These are phyloP conservation scores for Torrubiellomyces zombiae DNA, from an alignment of 2,329 filamentous ascomycete species.

Conservation along the genomic window DNA sequence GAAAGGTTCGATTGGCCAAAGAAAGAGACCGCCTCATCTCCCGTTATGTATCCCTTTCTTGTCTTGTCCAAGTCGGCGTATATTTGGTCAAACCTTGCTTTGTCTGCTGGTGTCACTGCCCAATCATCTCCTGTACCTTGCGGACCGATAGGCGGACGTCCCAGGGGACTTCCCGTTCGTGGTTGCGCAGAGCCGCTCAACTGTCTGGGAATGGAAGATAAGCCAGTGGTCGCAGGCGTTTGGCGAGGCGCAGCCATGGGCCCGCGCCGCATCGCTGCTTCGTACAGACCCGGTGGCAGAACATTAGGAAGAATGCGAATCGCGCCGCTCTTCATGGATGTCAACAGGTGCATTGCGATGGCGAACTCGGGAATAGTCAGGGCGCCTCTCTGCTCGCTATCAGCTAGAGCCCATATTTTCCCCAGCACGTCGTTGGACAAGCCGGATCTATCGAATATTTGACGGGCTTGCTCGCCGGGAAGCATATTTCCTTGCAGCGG, in stretches of 20 bases:
- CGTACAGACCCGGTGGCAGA: slow-evolving; percentile 73
- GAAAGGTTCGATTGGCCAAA: slow-evolving; percentile 82
- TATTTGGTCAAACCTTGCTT: slow-evolving; percentile 71
- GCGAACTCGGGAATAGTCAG: slow-evolving; percentile 84
- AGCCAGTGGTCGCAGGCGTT: slow-evolving; percentile 32
- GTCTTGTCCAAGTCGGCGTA: slow-evolving; percentile 71
- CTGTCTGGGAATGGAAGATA: slow-evolving; percentile 64
- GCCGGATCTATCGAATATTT: slow-evolving; percentile 87
- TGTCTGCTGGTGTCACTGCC: slow-evolving; percentile 70
- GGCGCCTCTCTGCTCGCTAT: slow-evolving; percentile 81
- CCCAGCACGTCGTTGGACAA: slow-evolving; percentile 80
- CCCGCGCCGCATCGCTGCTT: slow-evolving; percentile 63
- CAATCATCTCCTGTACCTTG: slow-evolving; percentile 44
- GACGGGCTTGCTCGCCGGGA: slow-evolving; percentile 72
- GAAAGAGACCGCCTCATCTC: slow-evolving; percentile 87
- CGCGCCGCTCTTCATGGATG: slow-evolving; percentile 72
- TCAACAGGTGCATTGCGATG: slow-evolving; percentile 94
- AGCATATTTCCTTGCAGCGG: slow-evolving; percentile 56
- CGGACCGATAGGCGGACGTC: slow-evolving; percentile 29
- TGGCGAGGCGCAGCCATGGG: slow-evolving; percentile 24
- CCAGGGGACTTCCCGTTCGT: slow-evolving; percentile 43
- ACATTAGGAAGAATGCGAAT: slow-evolving; percentile 65
- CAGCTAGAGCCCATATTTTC: slow-evolving; percentile 90
- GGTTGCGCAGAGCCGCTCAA: slow-evolving; percentile 54
- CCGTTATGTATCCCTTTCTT: slow-evolving; percentile 70